phyloP scores from a whole-genome alignment of 2,329 filamentous ascomycete species.

The Sporothrix schenckii region DNA sequence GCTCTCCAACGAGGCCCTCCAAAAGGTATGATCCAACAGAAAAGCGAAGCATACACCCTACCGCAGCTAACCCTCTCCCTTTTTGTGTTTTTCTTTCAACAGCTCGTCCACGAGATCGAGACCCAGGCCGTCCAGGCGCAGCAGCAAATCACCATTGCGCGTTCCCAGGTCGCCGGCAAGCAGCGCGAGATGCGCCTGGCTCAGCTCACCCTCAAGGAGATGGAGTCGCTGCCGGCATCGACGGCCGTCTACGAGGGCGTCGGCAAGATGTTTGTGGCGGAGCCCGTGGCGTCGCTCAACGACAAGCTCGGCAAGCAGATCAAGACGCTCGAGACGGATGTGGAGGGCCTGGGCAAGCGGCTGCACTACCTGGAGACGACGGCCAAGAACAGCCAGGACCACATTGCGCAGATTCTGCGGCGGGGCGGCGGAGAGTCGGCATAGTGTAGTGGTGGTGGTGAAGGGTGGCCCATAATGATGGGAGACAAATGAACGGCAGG shows the following conservation, averaged over 20 bases:
- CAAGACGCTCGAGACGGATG: conserved; percentile 73
- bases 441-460: conserved; percentile 17
- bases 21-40: conserved; percentile 67
- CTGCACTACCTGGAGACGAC: conserved; percentile 93
- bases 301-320: conserved; percentile 75
- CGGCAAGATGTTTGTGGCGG: conserved; percentile 95
- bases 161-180: conserved; percentile 80
- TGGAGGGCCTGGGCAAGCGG: conserved; percentile 82
- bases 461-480: background rate
- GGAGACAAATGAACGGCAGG: background rate
- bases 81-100: too few relatives aligned
- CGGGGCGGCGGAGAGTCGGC: conserved; percentile 46
- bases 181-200: conserved; percentile 87
- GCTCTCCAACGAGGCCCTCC: conserved; percentile 88
- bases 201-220: conserved; percentile 81
- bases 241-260: conserved; percentile 92
- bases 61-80: conserved; percentile 3
- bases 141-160: conserved; percentile 87
- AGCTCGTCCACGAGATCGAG: conserved; percentile 94
- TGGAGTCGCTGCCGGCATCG: conserved; percentile 71
- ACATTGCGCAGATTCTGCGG: conserved; percentile 85
- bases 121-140: conserved; percentile 83
- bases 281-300: conserved; percentile 72
- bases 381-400: conserved; percentile 87
- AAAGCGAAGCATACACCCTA: conserved; percentile 8